phyloP scores from a whole-genome alignment of 2,329 filamentous ascomycete species.

The Verticillium nonalfalfae region DNA sequence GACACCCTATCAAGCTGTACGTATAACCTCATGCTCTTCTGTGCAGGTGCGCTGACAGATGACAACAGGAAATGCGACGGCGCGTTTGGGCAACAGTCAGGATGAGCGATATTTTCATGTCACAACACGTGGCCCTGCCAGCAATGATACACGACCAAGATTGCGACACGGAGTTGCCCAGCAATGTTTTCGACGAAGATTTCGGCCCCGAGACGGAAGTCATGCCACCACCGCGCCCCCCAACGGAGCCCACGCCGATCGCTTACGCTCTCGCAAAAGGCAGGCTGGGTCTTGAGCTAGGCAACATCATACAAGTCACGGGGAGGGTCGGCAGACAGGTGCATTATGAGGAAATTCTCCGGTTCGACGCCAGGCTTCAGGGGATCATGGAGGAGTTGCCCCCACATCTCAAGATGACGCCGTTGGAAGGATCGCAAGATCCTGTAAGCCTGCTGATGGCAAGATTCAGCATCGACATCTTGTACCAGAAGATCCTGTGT shows the following conservation, averaged over 20 bases:
- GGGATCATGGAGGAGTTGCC: slow-evolving; percentile 63
- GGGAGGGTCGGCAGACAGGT: slow-evolving; percentile 48
- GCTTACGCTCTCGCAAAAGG: slow-evolving; percentile 74
- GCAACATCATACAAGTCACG: slow-evolving; percentile 63
- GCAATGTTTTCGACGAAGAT: slow-evolving; percentile 78
- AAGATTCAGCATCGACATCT: slow-evolving; percentile 73
- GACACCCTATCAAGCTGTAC: slow-evolving; percentile 63
- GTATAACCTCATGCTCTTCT: slow-evolving; percentile 15
- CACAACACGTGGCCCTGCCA: slow-evolving; percentile 62
- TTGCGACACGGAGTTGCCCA: slow-evolving; percentile 68
- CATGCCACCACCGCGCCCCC: slow-evolving; percentile 61
- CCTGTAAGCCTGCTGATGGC: slow-evolving; percentile 82
- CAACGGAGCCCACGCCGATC: slow-evolving; percentile 66
- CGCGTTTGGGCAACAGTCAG: slow-evolving; percentile 65
- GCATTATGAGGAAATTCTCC: slow-evolving; percentile 58
- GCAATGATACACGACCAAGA: slow-evolving; percentile 68
- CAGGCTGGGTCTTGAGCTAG: slow-evolving; percentile 60
- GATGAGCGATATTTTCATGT: slow-evolving; percentile 70
- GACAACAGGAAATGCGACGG: slow-evolving; percentile 58
- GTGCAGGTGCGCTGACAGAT: slow-evolving; percentile 3
- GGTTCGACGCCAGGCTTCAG: slow-evolving; percentile 55
- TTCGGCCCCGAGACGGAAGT: slow-evolving; percentile 62
- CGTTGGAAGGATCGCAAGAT: slow-evolving; percentile 70
- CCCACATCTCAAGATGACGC: slow-evolving; percentile 69
- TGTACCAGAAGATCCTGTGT: slow-evolving; percentile 85